These are phyloP conservation scores for Pseudoscleropodium purum DNA, from an alignment of 225 moss, liverwort and hornwort genomes.

Conservation along the genomic window DNA sequence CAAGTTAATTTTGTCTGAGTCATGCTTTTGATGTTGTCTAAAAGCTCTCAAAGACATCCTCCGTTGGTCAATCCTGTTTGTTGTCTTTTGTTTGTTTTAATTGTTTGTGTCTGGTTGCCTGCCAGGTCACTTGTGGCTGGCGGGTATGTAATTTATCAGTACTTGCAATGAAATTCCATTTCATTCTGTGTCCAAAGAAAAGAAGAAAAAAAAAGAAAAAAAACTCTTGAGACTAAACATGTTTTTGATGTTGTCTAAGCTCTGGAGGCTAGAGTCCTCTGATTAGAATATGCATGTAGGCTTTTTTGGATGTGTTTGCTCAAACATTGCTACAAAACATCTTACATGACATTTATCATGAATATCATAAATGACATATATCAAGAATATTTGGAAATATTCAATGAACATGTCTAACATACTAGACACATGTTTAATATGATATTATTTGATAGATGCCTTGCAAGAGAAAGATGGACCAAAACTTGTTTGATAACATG, in stretches of 20 bases:
- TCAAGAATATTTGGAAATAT: neutral
- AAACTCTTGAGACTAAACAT: neutral
- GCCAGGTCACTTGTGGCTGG: too few species aligned
- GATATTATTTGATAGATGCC: fast-evolving
- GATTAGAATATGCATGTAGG: neutral
- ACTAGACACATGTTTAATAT: neutral
- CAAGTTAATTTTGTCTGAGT: neutral
- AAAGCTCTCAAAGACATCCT: neutral
- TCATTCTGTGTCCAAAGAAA: too few species aligned
- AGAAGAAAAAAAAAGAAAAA: too few species aligned
- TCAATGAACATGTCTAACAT: fast-evolving
- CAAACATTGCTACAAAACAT: fast-evolving
- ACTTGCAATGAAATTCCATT: too few species aligned
- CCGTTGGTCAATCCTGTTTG: too few species aligned
- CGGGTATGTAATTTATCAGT: too few species aligned
- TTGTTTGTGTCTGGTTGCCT: too few species aligned
- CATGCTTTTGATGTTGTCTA: neutral
- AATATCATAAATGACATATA: too few species aligned
- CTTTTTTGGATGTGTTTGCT: neutral
- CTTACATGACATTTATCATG: too few species aligned
- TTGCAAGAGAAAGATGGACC: fast-evolving
- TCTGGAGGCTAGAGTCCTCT: neutral
- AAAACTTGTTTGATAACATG: neutral
- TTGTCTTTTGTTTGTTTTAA: too few species aligned
- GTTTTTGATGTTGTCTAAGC: neutral